phyloP scores from a whole-genome alignment of 139 green algal genomes.

The Picochlorum costavermella region DNA sequence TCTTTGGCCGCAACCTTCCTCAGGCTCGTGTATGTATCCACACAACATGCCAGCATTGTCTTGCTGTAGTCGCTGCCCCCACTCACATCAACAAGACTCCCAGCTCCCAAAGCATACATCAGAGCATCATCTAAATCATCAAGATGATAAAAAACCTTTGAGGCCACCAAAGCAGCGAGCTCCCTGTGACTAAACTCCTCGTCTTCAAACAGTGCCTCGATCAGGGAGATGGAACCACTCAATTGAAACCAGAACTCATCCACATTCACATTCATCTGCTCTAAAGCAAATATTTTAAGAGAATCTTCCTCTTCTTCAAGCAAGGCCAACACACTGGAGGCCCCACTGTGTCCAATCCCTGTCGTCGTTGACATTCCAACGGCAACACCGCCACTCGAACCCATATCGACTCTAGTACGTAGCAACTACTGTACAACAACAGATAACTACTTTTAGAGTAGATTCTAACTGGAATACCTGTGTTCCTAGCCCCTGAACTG shows the following conservation, averaged over 20 bases:
- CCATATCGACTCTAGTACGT: neutral
- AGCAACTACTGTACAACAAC: neutral
- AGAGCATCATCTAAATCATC: constrained; percentile 93
- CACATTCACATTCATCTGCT: constrained; percentile 62
- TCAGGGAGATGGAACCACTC: constrained; percentile 64
- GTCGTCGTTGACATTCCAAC: neutral
- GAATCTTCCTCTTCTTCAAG: constrained; percentile 77
- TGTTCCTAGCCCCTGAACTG: no score
- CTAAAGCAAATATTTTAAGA: constrained; percentile 68
- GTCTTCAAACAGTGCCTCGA: constrained; percentile 94
- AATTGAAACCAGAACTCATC: constrained; percentile 87
- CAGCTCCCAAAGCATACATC: constrained; percentile 87
- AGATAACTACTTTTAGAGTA: no score
- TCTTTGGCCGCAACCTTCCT: constrained; percentile 36
- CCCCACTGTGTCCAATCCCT: constrained; percentile 21
- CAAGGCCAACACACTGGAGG: constrained; percentile 75
- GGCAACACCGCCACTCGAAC: neutral
- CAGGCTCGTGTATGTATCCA: constrained; percentile 89
- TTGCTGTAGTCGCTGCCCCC: constrained; percentile 87
- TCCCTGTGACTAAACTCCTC: constrained; percentile 83
- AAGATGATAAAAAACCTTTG: constrained; percentile 99
- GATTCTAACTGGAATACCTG: no score
- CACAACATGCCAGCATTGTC: constrained; percentile 87
- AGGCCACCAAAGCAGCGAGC: constrained; percentile 90
- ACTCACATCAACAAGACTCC: constrained; percentile 84